Percentiles rank a stretch among this genome's conserved stretches.
Evolutionary conservation across 2,329 filamentous ascomycete species (phyloP).

Genomic region (Aspergillus spinulosporus): DNA sequence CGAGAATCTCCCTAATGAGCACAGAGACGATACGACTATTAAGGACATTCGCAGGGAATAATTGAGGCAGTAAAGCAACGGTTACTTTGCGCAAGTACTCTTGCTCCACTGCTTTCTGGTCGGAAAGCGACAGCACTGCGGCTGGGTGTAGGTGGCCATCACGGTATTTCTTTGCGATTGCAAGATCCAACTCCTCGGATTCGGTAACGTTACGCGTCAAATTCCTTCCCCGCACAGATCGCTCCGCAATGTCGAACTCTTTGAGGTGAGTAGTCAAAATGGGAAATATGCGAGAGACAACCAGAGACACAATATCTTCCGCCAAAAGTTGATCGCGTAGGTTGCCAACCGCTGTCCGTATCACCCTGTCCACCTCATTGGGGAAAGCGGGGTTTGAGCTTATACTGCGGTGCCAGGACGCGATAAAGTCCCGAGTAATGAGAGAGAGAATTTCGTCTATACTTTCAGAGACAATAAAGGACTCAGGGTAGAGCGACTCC

Average conservation of each 20-base stretch:
- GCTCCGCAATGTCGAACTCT: conserved; percentile 88
- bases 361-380: conserved; percentile 79
- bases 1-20: conserved; percentile 84
- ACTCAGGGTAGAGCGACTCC: conserved; percentile 71
- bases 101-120: conserved; percentile 82
- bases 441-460: conserved; percentile 76
- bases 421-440: conserved; percentile 79
- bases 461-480: conserved; percentile 73
- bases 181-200: conserved; percentile 91
- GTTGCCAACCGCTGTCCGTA: conserved; percentile 70
- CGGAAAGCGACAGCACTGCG: conserved; percentile 76
- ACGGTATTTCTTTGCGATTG: conserved; percentile 90
- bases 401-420: conserved; percentile 84
- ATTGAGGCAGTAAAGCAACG: conserved; percentile 67
- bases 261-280: conserved; percentile 84
- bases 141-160: conserved; percentile 87
- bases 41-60: conserved; percentile 72
- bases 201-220: conserved; percentile 89
- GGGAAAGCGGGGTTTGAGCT: conserved; percentile 77
- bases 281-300: conserved; percentile 80
- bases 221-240: conserved; percentile 80
- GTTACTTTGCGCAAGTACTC: conserved; percentile 80
- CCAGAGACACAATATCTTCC: conserved; percentile 79
- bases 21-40: conserved; percentile 78
- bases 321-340: conserved; percentile 71